Evolutionary conservation across 2,329 filamentous ascomycete genomes (phyloP), one percentile per base, ranked within the genome.

Genomic region (Alternaria triticimaculans): DNA sequence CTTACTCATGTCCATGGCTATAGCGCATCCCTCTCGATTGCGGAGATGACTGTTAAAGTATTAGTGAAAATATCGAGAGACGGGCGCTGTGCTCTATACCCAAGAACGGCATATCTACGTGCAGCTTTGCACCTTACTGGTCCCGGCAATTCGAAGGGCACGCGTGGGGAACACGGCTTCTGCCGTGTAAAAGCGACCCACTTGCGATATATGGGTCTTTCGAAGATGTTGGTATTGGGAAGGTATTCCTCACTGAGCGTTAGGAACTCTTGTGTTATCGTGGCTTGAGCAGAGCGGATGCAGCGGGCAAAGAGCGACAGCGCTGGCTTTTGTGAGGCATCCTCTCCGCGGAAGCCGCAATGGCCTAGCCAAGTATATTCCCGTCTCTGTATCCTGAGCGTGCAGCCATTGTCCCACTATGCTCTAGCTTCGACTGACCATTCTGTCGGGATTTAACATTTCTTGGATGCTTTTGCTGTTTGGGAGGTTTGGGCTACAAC

Each of bases 1-100:
- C 26, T 23, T n/a, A 25, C 14, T 51, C 15, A 37, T 46, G 18
- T 18, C 53, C 30, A 62, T 48, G 44, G 59, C n/a, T 68, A 62
- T 53, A 58, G 63, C 61, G 65, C 59, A 41, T 41, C 25, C 57
- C 55, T 45, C 50, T 55, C 37, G 46, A 53, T 9, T 15, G 21
- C 53, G 58, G 26, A 23, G 8, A 12, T 45, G 48, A 60, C 65
- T 56, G 49, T 57, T 33, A 64, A 48, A 46, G 45, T 55, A 49
- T 61, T 58, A 63, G 50, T 53, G 21, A 41, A 45, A 9, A 23
- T 21, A 14, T 14, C 23, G 46, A 45, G 37, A 43, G 45, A 56
- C 55, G 55, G 15, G 20, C 20, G 26, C 23, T 8, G 15, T 4
- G 20, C 14, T 25, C 28, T 21, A 33, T 26, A 26, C 26, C 28